A percentile compares a stretch with the other conserved stretches of the same genome.
phyloP scores from a whole-genome alignment of 116 monocot genomes.

The Zostera marina region DNA sequence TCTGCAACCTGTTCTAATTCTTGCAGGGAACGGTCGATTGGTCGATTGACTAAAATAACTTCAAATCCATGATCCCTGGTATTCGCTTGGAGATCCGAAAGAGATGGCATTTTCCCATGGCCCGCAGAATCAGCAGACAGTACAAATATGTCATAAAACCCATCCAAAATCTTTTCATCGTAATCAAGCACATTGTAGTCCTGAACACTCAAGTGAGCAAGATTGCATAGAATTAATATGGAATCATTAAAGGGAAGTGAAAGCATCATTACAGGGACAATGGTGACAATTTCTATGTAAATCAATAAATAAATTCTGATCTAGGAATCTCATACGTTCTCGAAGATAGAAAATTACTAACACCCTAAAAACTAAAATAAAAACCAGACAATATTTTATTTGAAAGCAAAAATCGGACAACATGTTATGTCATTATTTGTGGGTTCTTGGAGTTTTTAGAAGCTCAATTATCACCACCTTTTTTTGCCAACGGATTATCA shows the following conservation, averaged over 20 bases:
- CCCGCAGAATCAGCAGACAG: constrained; percentile 27
- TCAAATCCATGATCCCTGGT: constrained; percentile 93
- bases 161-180: constrained; percentile 78
- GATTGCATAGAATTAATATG: no score
- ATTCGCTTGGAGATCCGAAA: constrained; percentile 67
- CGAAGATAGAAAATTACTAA: not conserved
- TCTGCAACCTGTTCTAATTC: constrained; percentile 90
- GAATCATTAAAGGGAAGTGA: no score
- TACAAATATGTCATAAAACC: constrained; percentile 87
- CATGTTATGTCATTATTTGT: not conserved
- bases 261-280: no score
- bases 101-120: constrained; percentile 67
- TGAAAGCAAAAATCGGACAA: not conserved
- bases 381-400: not conserved
- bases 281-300: not conserved
- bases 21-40: constrained; percentile 48
- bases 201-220: constrained; percentile 21
- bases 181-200: constrained; percentile 96
- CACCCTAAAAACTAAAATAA: not conserved
- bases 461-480: no score
- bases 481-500: no score
- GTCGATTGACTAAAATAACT: constrained; percentile 76
- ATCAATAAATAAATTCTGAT: not conserved
- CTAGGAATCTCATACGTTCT: not conserved
- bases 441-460: no score